Base-by-base conservation (phyloP, 2,329 filamentous ascomycete species). In the Talaromyces verruculosus region DNA sequence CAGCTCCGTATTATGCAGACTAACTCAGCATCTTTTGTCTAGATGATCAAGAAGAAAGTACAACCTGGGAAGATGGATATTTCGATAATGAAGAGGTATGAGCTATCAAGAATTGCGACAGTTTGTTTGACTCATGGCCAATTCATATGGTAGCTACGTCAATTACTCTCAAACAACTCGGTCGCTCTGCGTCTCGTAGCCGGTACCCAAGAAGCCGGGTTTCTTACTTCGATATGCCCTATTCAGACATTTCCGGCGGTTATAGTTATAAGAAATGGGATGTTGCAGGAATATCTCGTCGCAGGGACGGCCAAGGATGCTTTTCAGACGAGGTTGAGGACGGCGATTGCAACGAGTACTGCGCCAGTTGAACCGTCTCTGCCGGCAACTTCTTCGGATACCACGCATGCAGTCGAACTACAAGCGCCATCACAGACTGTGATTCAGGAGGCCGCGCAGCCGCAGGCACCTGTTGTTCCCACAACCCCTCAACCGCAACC, bases 181-280 rank as follows among this genome's bases (percentile, higher is more conserved):
- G 83, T 97, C 22, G 80, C 89, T 7, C 82, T 97, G 25, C 87
- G 89, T 61, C 82, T 97, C 25, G 78, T 84, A 39, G 87, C 89
- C 19, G 91, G 89, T 25, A 93, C 91, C 1, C 86, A 90, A 69
- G 93, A 97, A 80, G 92, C 92, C 10, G 88, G 86, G 5, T 96
- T 92, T 72, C 83, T 98, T 15, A 86, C 89, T 10, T 91, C 91
- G 55, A 91, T 97, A 72, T 96, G 92, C 72, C 91, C 92, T 0
- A 81, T 97, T n/a, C 85, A 87, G 0, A 87, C 87, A 70, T 87
- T 88, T n/a, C 93, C 94, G 0, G 90, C 90, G 1, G 79, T 97
- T 8, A 85, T 97, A 17, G 82, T 96, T 22, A 93, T 97, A 71
- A 88, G 87, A 73, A 90, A 92, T 77, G 92, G 90, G 8, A 86